Base-by-base conservation (phyloP, 768 basidiomycete genomes). In the Mycena latifolia region DNA sequence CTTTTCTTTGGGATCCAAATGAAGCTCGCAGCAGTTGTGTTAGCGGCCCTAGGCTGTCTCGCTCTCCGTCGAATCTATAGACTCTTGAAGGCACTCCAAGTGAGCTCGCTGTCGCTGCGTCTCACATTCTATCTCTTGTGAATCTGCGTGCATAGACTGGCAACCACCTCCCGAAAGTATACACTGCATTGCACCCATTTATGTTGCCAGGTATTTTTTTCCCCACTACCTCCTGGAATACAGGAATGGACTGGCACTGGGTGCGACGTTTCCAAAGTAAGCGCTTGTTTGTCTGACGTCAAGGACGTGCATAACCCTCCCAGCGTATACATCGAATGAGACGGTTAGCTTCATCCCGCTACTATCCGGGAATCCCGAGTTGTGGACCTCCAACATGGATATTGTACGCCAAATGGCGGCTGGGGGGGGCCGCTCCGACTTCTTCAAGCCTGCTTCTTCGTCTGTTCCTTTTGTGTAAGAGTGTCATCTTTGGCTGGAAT, bases 361-460 rank as follows among this genome's bases (percentile, higher is more conserved):
- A 18, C 6, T 86, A 0, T 62, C 69, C 0, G 84, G 85, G 0
- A 58, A 63, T 7, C 75, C 83, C 1, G 71, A 71, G 0, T 71
- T 85, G 25, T 83, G 80, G 66, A 83, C 83, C 3, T 77, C 81
- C 18, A 86, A 84, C 61, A 63, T 86, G 24, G 83, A 86, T 45
- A 79, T 86, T 7, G 80, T 77, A 14, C 78, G 84, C 9, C 85
- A 86, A 72, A 77, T 85, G 20, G 71, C 75, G 8, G 73, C 69
- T 1, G 84, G 83, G 5, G 79, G 79, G 2, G 77, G 79, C 35
- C 82, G 79, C 53, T 76, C 76, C 0, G 77, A 70, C 52, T 85
- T 82, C 51, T 57, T 78, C 46, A 86, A 86, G 65, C 81, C 84
- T 2, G 69, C 74, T 53, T 46, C 53, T 24, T 75, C 76, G 17